Conservation (phyloP, 2,329 filamentous ascomycete species). For the Fusarium torulosum region DNA sequence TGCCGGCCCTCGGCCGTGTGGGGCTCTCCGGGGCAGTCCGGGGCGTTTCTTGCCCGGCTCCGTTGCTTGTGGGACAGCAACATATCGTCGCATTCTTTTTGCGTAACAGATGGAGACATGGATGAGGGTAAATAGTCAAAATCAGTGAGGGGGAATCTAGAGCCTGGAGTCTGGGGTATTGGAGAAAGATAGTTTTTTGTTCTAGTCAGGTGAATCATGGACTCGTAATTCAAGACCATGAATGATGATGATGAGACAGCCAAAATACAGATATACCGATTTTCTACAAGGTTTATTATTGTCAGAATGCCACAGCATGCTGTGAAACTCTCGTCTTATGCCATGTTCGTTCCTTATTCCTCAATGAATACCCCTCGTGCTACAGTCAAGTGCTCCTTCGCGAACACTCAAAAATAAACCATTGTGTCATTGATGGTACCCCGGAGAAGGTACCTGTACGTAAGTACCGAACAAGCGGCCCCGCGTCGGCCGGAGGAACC, state of each 20-base stretch:
- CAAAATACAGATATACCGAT: slow-evolving; percentile 23
- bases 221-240: not conserved
- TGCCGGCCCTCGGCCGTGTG: slow-evolving; percentile 45
- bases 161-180: slow-evolving; percentile 35
- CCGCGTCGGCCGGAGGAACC: slow-evolving; percentile 43
- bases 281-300: slow-evolving; percentile 22
- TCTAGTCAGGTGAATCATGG: slow-evolving; percentile 12
- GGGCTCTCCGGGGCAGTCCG: slow-evolving; percentile 44
- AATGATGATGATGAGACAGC: slow-evolving; percentile 1
- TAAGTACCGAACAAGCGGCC: slow-evolving; percentile 45
- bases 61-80: slow-evolving; percentile 33
- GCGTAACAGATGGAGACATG: slow-evolving; percentile 5
- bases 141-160: slow-evolving; percentile 9
- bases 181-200: slow-evolving; percentile 14
- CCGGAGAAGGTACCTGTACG: slow-evolving; percentile 38
- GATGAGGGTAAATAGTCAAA: slow-evolving; percentile 8
- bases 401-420: slow-evolving; percentile 17
- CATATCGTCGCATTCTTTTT: slow-evolving; percentile 7
- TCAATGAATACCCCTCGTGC: slow-evolving; percentile 36
- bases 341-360: slow-evolving; percentile 27
- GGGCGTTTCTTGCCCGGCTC: slow-evolving; percentile 38
- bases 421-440: slow-evolving; percentile 48
- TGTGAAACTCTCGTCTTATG: slow-evolving; percentile 37
- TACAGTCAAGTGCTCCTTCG: slow-evolving; percentile 32
- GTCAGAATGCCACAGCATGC: slow-evolving; percentile 22